These are phyloP conservation scores for Tetracentron sinense DNA, from an alignment of 164 flowering plant genomes.

Conservation along the genomic window DNA sequence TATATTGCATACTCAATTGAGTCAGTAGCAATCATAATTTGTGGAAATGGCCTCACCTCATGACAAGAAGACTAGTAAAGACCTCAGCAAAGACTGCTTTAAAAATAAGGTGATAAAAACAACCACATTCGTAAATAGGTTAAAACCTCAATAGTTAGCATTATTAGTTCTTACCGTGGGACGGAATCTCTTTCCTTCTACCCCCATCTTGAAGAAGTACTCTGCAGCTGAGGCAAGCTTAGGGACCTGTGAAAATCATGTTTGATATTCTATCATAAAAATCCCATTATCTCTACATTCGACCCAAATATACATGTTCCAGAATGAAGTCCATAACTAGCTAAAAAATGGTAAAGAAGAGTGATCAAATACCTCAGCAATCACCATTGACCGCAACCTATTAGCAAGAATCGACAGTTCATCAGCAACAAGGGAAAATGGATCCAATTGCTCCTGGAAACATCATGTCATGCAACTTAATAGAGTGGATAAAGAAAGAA, in stretches of 20 bases:
- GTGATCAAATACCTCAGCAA: constrained; percentile 62
- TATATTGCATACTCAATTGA: too few relatives aligned
- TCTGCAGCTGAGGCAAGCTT: constrained; percentile 97
- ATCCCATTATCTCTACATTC: neutral
- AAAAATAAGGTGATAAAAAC: neutral
- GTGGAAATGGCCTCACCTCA: too few relatives aligned
- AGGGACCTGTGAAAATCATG: constrained; percentile 60
- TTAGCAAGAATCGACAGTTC: constrained; percentile 71
- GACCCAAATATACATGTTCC: neutral
- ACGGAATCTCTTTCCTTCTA: constrained; percentile 94
- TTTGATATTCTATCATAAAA: neutral
- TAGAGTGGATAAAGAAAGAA: neutral
- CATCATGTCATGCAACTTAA: neutral
- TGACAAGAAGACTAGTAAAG: too few relatives aligned
- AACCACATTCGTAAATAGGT: neutral
- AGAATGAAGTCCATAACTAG: neutral
- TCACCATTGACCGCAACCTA: constrained; percentile 77
- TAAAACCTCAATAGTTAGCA: neutral
- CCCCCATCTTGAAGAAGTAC: constrained; percentile 91
- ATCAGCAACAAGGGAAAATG: constrained; percentile 96
- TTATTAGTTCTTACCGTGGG: constrained; percentile 60
- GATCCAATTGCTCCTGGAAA: constrained; percentile 73
- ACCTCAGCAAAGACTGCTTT: too few relatives aligned
- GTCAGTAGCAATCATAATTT: too few relatives aligned
- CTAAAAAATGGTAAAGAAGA: neutral